These are phyloP conservation scores for Forsythia viridissima DNA, from an alignment of 257 asterid species.

Conservation along the genomic window DNA sequence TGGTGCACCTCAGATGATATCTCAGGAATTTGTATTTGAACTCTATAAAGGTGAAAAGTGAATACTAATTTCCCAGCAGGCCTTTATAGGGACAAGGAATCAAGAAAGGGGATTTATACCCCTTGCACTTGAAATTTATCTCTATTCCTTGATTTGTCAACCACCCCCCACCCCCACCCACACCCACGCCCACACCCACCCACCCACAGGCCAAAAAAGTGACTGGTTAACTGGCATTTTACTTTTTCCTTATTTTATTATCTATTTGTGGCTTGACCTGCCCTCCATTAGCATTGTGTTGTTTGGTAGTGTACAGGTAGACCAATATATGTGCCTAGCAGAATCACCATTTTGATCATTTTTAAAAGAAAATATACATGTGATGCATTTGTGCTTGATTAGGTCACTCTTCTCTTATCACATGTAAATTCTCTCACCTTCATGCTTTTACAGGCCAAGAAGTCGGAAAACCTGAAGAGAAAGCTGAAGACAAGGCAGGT, in stretches of 20 bases:
- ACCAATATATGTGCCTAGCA: no score
- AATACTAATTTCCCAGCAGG: not conserved
- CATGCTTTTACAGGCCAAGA: conserved; percentile 39
- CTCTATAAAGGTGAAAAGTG: not conserved
- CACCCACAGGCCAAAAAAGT: not conserved
- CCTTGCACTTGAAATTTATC: not conserved
- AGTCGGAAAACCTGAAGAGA: conserved; percentile 42
- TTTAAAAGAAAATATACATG: not conserved
- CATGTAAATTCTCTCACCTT: not conserved
- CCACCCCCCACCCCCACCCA: no score
- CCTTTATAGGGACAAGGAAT: not conserved
- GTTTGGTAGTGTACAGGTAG: no score
- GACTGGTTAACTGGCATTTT: not conserved
- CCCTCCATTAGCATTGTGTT: not conserved
- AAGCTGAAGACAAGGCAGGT: conserved; percentile 32
- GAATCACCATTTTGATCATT: not conserved
- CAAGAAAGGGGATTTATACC: not conserved
- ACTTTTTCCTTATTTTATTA: no score
- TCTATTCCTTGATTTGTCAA: not conserved
- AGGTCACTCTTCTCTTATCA: not conserved
- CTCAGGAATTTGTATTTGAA: not conserved
- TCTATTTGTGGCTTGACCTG: not conserved
- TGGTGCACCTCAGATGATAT: not conserved
- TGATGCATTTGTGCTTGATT: not conserved
- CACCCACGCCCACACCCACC: no score